Evolutionary conservation across 768 basidiomycete genomes (phyloP).

Genomic region (Trametes cingulata): DNA sequence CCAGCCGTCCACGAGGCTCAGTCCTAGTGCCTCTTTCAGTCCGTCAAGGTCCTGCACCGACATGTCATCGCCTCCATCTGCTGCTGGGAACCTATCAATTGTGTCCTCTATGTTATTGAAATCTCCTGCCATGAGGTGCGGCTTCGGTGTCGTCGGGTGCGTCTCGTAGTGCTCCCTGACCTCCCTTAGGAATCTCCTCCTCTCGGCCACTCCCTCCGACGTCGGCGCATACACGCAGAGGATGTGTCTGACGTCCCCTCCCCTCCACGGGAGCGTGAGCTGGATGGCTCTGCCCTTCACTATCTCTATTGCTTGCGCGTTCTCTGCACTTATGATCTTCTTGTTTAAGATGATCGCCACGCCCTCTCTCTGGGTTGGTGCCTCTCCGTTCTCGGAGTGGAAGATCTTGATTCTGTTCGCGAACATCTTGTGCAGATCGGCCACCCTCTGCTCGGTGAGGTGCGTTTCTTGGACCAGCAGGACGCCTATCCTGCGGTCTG

Average conservation of each 20-base stretch:
- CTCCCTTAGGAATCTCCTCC: background rate
- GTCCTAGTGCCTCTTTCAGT: background rate
- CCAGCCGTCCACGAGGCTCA: background rate
- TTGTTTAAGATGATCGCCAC: no score
- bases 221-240: conserved; percentile 5
- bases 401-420: no score
- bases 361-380: no score
- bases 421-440: no score
- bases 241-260: background rate
- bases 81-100: background rate
- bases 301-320: no score
- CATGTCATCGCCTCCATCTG: no score
- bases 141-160: no score
- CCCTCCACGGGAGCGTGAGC: background rate
- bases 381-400: no score
- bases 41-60: background rate
- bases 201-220: background rate
- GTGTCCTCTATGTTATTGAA: no score
- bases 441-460: background rate
- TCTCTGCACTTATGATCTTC: no score
- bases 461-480: background rate
- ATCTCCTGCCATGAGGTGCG: no score
- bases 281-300: background rate
- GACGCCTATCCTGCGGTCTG: background rate
- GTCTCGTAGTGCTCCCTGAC: no score